Percentiles rank a stretch among this genome's conserved stretches.
phyloP scores from a whole-genome alignment of 208 protist genomes.

The Trypanosoma scelopori region DNA sequence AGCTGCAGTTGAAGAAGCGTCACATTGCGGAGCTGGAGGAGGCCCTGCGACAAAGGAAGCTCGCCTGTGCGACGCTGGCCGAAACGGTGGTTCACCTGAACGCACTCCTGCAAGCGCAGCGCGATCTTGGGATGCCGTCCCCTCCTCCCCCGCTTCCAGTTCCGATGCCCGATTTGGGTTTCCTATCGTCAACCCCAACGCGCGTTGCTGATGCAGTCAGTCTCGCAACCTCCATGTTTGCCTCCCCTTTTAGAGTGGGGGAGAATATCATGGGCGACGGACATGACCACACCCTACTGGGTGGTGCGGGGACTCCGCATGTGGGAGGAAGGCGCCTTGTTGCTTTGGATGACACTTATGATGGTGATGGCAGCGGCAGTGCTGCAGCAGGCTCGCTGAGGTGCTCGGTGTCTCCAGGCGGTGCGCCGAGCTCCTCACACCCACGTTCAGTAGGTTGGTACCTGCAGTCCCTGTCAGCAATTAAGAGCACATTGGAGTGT shows the following conservation, averaged over 20 bases:
- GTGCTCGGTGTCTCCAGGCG: not conserved
- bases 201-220: not conserved
- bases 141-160: slow-evolving; percentile 10
- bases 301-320: not conserved
- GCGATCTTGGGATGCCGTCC: slow-evolving; percentile 29
- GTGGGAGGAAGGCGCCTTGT: not conserved
- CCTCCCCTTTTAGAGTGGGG: slow-evolving; percentile 7
- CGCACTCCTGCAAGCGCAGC: slow-evolving; percentile 31
- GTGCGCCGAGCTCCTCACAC: not conserved
- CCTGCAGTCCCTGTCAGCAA: slow-evolving; percentile 26
- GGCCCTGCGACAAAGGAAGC: slow-evolving; percentile 35
- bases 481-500: slow-evolving; percentile 22
- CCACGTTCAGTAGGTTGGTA: slow-evolving; percentile 30
- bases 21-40: slow-evolving; percentile 39
- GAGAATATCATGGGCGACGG: not conserved
- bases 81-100: slow-evolving; percentile 36
- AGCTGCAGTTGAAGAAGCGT: slow-evolving; percentile 38
- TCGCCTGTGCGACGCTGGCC: slow-evolving; percentile 18
- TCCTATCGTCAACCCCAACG: not conserved
- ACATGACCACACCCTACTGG: too few relatives aligned
- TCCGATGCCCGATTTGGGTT: slow-evolving; percentile 16
- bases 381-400: not conserved
- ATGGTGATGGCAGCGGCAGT: not conserved
- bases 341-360: not conserved
- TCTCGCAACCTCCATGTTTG: slow-evolving; percentile 8